A percentile compares a stretch with the other conserved stretches of the same genome.
Evolutionary conservation across 2,329 filamentous ascomycete species (phyloP).

Genomic region (Nemania sp.): DNA sequence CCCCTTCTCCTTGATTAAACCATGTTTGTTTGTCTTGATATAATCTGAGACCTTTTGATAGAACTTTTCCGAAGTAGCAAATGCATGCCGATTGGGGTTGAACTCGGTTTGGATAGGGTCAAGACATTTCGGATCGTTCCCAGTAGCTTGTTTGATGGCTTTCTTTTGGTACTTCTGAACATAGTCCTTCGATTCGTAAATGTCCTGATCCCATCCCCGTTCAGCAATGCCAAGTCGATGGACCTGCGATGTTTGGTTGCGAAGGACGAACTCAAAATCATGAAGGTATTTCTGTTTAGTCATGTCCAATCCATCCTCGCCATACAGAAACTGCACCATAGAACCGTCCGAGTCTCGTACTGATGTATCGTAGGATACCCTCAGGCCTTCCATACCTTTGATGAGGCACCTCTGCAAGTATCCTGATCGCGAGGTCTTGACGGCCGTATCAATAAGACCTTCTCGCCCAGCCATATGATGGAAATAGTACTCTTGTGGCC

Average conservation of each 20-base stretch:
- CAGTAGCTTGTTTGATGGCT: slow-evolving; percentile 71
- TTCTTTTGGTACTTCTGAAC: slow-evolving; percentile 80
- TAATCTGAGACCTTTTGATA: slow-evolving; percentile 74
- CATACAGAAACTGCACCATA: slow-evolving; percentile 93
- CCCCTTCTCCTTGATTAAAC: slow-evolving; percentile 57
- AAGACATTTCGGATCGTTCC: slow-evolving; percentile 58
- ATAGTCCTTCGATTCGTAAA: slow-evolving; percentile 58
- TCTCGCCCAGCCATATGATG: slow-evolving; percentile 99
- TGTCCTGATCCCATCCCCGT: slow-evolving; percentile 44
- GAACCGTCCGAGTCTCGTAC: slow-evolving; percentile 93
- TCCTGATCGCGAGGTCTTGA: slow-evolving; percentile 96
- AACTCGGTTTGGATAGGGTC: slow-evolving; percentile 77
- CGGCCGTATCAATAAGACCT: slow-evolving; percentile 96
- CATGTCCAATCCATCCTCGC: slow-evolving; percentile 92
- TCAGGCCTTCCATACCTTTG: slow-evolving; percentile 96
- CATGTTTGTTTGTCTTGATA: slow-evolving; percentile 73
- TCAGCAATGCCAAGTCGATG: slow-evolving; percentile 71
- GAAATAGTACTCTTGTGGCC: slow-evolving; percentile 98
- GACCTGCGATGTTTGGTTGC: slow-evolving; percentile 81
- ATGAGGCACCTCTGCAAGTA: slow-evolving; percentile 96
- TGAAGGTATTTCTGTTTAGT: slow-evolving; percentile 90
- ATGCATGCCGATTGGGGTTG: slow-evolving; percentile 76
- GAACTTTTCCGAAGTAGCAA: slow-evolving; percentile 88
- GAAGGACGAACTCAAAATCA: slow-evolving; percentile 86
- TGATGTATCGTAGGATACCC: slow-evolving; percentile 89